Evolutionary conservation across 1,284 basidiomycete species (phyloP).

Genomic region (Apiotrichum akiyoshidainum): DNA sequence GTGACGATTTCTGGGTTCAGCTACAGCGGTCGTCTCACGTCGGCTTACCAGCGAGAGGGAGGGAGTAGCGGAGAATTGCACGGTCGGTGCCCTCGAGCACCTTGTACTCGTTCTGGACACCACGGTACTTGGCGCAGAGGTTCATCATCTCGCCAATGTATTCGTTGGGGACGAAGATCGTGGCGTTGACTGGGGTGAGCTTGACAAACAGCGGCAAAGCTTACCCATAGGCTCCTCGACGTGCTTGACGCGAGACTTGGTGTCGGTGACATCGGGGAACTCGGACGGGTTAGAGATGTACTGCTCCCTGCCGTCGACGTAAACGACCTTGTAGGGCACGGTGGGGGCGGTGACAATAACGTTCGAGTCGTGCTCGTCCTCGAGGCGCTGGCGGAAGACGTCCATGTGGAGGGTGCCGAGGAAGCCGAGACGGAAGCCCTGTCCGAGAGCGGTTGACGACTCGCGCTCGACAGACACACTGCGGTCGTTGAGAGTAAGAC

Average conservation of each 20-base stretch:
- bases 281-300: slow-evolving; percentile 86
- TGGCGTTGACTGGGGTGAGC: slow-evolving; percentile 63
- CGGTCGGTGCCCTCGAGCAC: slow-evolving; percentile 66
- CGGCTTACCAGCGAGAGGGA: slow-evolving; percentile 61
- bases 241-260: slow-evolving; percentile 62
- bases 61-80: slow-evolving; percentile 70
- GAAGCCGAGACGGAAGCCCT: slow-evolving; percentile 93
- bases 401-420: slow-evolving; percentile 97
- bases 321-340: slow-evolving; percentile 86
- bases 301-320: slow-evolving; percentile 62
- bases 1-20: slow-evolving; percentile 69
- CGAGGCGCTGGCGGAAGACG: slow-evolving; percentile 78
- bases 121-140: slow-evolving; percentile 74
- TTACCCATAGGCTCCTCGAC: slow-evolving; percentile 75
- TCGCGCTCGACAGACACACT: slow-evolving; percentile 84
- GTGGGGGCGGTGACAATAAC: slow-evolving; percentile 90
- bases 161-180: slow-evolving; percentile 82
- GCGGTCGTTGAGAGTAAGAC: slow-evolving; percentile 52
- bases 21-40: too few species aligned
- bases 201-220: slow-evolving; percentile 21
- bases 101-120: slow-evolving; percentile 70
- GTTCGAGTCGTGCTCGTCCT: slow-evolving; percentile 91
- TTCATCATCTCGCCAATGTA: slow-evolving; percentile 91
- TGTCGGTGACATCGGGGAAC: slow-evolving; percentile 76
- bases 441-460: slow-evolving; percentile 88